Evolutionary conservation across 2,329 filamentous ascomycete genomes (phyloP).

Genomic region (Paracamarosporium sp.): DNA sequence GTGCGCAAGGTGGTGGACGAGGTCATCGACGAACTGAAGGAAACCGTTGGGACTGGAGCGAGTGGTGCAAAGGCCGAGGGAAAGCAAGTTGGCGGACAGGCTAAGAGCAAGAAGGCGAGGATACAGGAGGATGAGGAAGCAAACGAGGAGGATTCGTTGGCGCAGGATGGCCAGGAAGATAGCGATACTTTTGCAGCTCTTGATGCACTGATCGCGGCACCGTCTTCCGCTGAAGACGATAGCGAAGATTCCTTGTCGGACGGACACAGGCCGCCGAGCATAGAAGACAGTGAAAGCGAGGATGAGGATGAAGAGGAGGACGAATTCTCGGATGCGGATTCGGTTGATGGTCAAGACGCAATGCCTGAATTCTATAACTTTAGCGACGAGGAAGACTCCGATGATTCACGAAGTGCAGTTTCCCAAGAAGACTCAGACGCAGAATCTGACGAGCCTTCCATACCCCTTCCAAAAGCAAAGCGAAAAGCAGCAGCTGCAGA

Average conservation of each 20-base stretch:
- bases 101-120: conserved; percentile 24
- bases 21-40: conserved; percentile 51
- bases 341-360: conserved; percentile 17
- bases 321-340: conserved; percentile 8
- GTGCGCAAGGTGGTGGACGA: conserved; percentile 62
- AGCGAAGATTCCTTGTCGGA: conserved; percentile 36
- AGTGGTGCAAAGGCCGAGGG: conserved; percentile 8
- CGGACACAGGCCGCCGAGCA: conserved; percentile 38
- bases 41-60: conserved; percentile 34
- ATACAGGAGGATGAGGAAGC: conserved; percentile 17
- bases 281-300: conserved; percentile 34
- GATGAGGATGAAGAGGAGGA: conserved; percentile 17
- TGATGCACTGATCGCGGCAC: conserved; percentile 48
- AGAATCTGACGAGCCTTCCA: conserved; percentile 19
- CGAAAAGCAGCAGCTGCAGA: conserved; percentile 29
- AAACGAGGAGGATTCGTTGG: conserved; percentile 10
- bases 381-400: conserved; percentile 6
- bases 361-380: conserved; percentile 1
- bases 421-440: conserved; percentile 22
- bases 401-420: conserved; percentile 7
- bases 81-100: conserved; percentile 13
- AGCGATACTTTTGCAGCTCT: conserved; percentile 44
- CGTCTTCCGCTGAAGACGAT: conserved; percentile 43
- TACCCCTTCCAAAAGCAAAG: conserved; percentile 25
- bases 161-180: conserved; percentile 14